Evolutionary conservation across 164 flowering plant species (phyloP), one percentile per base, ranked within the genome.

Genomic region (Vitis amurensis): DNA sequence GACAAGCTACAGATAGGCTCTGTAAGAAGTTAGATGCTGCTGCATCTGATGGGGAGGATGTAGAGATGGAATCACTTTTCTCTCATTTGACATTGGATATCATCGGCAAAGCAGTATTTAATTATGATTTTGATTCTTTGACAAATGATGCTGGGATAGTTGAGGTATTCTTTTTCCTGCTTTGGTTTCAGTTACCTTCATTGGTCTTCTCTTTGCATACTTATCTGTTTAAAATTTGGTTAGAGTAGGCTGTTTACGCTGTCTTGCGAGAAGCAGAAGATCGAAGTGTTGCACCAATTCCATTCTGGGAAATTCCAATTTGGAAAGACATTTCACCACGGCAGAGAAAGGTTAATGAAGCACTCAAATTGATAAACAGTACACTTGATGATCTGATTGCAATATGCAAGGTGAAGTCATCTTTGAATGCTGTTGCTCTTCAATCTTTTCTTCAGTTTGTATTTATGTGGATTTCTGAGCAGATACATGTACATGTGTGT

Each of bases 31-130:
- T 95, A 59, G 93, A 93, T 74, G 83, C 64, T 57, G 94, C 97
- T 70, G 94, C 93, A 58, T 82, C 86, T 70, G 84, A 87, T 74
- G 94, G 96, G 19, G 97, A 92, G 84, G 97, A 90, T 81, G 98
- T 88, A 11, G 99, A 95, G 74, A 95, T 95, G 99, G 99, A 95
- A 76, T 95, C 99, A 9, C 91, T 92, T 61, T 95, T 95, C 79
- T 95, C 99, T 19, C 89, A 88, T 67, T 76, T 95, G 80, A 95
- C 99, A n/a, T 78, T 95, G 78, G 99, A 95, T 76, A 77, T 95
- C 44, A 95, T 95, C 75, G 99, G 99, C 69, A 95, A 93, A 82
- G 97, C 99, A 50, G 88, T 95, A n/a, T 95, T 95, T 68, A 95
- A 95, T 82, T 95, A 95, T 74, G 99, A 95, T 59, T 95, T 95